A percentile compares a stretch with the other conserved stretches of the same genome.
These are phyloP conservation scores for Pseudotulostoma volvatum DNA, from an alignment of 495 filamentous ascomycete genomes.

Conservation along the genomic window DNA sequence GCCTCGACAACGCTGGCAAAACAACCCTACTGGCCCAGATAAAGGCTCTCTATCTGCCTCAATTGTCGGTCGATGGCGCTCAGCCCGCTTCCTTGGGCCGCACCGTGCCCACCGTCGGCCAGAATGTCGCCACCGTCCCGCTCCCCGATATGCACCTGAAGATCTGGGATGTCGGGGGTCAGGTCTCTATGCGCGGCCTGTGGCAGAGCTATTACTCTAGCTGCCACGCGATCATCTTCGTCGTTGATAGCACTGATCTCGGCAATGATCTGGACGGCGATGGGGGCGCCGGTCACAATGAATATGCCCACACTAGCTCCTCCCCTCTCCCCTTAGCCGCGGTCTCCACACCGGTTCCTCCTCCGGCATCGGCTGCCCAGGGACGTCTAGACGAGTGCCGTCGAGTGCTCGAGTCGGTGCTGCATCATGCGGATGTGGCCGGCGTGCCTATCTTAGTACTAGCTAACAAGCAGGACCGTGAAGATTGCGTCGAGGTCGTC, in stretches of 20 bases:
- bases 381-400: conserved; percentile 74
- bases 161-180: conserved; percentile 96
- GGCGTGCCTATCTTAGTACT: conserved; percentile 84
- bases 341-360: conserved; percentile 7
- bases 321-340: not conserved
- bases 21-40: conserved; percentile 95
- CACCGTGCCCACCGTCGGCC: conserved; percentile 92
- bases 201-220: conserved; percentile 92
- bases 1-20: conserved; percentile 96
- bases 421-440: conserved; percentile 68
- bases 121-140: conserved; percentile 83
- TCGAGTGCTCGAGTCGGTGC: conserved; percentile 70
- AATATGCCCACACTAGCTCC: conserved; percentile 1
- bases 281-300: conserved; percentile 10
- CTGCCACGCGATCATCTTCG: conserved; percentile 93
- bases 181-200: conserved; percentile 70
- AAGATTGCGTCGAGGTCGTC: conserved; percentile 95
- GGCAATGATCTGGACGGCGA: conserved; percentile 49
- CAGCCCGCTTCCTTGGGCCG: conserved; percentile 40
- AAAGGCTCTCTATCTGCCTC: conserved; percentile 67
- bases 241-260: conserved; percentile 86
- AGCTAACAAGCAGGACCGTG: conserved; percentile 94
- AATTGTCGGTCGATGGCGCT: conserved; percentile 33
- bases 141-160: conserved; percentile 89
- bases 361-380: conserved; percentile 33